Conservation (phyloP, 805 yeast genomes). For the Wickerhamomyces xylosicus region DNA sequence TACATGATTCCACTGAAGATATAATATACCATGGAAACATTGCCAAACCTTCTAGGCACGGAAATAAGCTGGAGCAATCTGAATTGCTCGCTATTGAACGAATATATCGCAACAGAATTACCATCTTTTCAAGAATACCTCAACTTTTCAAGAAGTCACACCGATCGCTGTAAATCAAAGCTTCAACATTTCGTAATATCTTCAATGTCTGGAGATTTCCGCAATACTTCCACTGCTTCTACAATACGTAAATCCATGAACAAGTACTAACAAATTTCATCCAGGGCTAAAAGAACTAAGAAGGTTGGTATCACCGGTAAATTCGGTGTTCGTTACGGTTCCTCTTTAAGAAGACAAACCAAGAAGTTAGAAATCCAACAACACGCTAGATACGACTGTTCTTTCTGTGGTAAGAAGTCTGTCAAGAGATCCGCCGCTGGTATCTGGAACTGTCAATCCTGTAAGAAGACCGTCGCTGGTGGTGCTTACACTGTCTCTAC, state of each 20-base stretch:
- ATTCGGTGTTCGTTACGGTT: constrained; percentile 99
- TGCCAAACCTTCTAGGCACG: too few relatives aligned
- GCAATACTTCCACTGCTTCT: not conserved
- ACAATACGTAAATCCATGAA: not conserved
- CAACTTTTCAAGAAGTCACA: not conserved
- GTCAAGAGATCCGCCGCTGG: constrained; percentile 98
- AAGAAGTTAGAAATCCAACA: constrained; percentile 98
- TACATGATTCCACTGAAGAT: too few relatives aligned
- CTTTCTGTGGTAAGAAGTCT: constrained; percentile 99
- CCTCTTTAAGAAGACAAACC: constrained; percentile 99
- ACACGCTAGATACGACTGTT: constrained; percentile 97
- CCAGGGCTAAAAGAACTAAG: constrained; percentile 99
- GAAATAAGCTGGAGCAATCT: too few relatives aligned
- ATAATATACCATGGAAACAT: too few relatives aligned
- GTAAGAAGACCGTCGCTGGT: constrained; percentile 97
- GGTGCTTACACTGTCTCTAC: constrained; percentile 99
- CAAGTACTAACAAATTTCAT: constrained; percentile 28
- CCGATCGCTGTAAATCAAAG: not conserved
- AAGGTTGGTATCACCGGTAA: constrained; percentile 99
- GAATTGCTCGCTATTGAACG: too few relatives aligned
- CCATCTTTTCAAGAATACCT: not conserved
- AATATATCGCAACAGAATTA: too few relatives aligned
- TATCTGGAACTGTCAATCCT: constrained; percentile 95
- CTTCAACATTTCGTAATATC: not conserved
- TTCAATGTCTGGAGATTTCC: too few relatives aligned